Conservation (phyloP, 2,329 filamentous ascomycete genomes). For the Didymella pinodella region DNA sequence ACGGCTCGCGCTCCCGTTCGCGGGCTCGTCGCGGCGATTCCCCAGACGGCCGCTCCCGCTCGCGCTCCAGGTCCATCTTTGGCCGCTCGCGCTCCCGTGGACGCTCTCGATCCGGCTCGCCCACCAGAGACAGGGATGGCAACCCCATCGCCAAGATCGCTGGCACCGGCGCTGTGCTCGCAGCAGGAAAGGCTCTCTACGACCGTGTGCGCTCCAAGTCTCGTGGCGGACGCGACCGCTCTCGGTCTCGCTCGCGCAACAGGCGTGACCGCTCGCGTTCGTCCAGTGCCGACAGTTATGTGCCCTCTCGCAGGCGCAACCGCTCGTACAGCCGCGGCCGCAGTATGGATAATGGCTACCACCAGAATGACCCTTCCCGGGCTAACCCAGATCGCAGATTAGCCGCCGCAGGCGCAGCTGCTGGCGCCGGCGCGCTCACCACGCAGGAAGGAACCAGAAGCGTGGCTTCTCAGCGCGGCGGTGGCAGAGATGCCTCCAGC, state of each 20-base stretch:
- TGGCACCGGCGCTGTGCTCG: slow-evolving; percentile 58
- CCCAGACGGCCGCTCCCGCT: slow-evolving; percentile 65
- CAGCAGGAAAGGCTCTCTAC: slow-evolving; percentile 61
- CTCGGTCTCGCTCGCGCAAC: slow-evolving; percentile 54
- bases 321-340: slow-evolving; percentile 47
- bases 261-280: slow-evolving; percentile 55
- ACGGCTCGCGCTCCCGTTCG: slow-evolving; percentile 75
- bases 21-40: slow-evolving; percentile 51
- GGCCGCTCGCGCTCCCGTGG: slow-evolving; percentile 63
- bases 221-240: slow-evolving; percentile 56
- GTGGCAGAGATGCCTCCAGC: slow-evolving; percentile 35
- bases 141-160: slow-evolving; percentile 59
- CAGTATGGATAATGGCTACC: slow-evolving; percentile 52
- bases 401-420: slow-evolving; percentile 45
- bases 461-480: slow-evolving; percentile 18
- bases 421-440: slow-evolving; percentile 48
- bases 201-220: slow-evolving; percentile 65
- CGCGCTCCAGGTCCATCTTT: slow-evolving; percentile 62
- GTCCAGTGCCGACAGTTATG: slow-evolving; percentile 60
- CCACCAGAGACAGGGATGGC: slow-evolving; percentile 55
- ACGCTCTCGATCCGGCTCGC: slow-evolving; percentile 48
- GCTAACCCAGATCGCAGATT: slow-evolving; percentile 51
- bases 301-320: slow-evolving; percentile 56
- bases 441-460: slow-evolving; percentile 31
- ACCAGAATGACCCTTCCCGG: slow-evolving; percentile 47